phyloP scores from a whole-genome alignment of 2,329 filamentous ascomycete genomes.

The Apiospora malaysiana region DNA sequence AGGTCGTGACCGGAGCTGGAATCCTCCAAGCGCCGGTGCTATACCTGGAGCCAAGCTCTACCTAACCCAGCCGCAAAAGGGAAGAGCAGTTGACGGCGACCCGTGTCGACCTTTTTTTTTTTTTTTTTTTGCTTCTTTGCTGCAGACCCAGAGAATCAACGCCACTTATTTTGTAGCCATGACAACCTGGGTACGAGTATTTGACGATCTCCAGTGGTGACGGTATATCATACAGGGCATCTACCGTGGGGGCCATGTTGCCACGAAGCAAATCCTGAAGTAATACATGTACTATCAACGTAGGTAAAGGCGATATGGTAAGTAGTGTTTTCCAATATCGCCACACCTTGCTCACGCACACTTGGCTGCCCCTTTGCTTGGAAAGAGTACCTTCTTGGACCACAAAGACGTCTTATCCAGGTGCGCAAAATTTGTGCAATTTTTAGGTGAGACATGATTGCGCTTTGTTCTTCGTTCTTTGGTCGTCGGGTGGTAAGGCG shows the following conservation, averaged over 20 bases:
- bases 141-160: neutral
- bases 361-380: neutral
- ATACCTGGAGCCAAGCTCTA: neutral
- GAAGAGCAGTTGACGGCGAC: neutral
- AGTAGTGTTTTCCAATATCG: neutral
- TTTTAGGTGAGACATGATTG: constrained; percentile 1
- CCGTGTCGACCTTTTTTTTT: neutral
- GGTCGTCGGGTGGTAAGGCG: neutral
- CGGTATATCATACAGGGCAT: no score
- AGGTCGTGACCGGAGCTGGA: neutral
- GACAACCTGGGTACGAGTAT: neutral
- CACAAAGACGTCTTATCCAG: neutral
- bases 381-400: neutral
- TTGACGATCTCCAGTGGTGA: neutral
- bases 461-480: constrained; percentile 2
- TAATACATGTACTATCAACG: no score
- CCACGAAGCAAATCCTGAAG: no score
- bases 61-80: neutral
- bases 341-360: neutral
- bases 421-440: neutral
- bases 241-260: neutral
- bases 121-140: constrained; percentile 10
- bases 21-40: neutral
- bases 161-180: neutral
- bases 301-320: neutral